Evolutionary conservation across 192 early-diverging fungal species (phyloP), one percentile per base, ranked within the genome.

Genomic region (Entrophospora sp.): DNA sequence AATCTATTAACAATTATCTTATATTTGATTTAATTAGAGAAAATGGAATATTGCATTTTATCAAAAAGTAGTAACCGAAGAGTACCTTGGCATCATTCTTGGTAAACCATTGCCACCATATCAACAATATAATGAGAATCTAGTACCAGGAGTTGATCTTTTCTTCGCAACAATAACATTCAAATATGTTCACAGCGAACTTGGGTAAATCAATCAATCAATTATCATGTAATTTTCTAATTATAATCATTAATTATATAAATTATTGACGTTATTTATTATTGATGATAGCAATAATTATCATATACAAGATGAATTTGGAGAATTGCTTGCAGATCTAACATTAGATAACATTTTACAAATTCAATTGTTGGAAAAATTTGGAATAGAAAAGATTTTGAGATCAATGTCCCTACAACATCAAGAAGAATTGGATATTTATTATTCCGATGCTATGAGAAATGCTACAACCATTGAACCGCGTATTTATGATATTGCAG

Each of bases 391-490:
- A 31, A 36, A 42, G 14, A 20, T 55, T 37, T 18, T 42, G 2
- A 16, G 43, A 2, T 61, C 59, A 37, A n/a, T 68, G 31, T 35
- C 64, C 3, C 16, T 40, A 10, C 67, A 68, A 18, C 6, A 25
- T 12, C 67, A 68, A 34, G 38, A 68, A 56, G 61, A 68, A 49
- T 43, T 60, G 2, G 61, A 64, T 27, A 16, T 43, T 34, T 68
- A 31, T 28, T 42, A 42, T 65, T 45, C 64, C 3, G 40, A 68
- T 32, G 9, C 14, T 4, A 31, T 34, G 16, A 51, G 55, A 24
- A 31, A 44, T 16, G 49, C 24, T 14, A 13, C n/a, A 14, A 2
- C 1, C 8, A 4, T 25, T 13, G 10, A 5, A 0, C 2, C 8
- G 7, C 1, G 9, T 28, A n/a, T 30, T 45, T n/a, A 22, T 5